phyloP scores from a whole-genome alignment of 1,284 basidiomycete genomes.

The Heterobasidion parviporum region DNA sequence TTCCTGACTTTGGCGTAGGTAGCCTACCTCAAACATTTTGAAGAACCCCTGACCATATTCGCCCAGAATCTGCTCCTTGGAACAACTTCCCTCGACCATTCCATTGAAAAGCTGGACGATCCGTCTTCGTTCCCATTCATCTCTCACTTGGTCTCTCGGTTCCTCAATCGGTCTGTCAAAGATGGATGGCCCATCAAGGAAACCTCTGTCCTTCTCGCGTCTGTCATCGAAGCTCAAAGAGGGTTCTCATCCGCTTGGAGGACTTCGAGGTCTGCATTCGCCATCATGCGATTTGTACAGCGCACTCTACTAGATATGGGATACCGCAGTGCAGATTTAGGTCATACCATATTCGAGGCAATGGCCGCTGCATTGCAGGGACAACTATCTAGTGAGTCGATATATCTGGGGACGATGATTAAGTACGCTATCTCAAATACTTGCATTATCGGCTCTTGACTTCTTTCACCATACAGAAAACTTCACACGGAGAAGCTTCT shows the following conservation, averaged over 20 bases:
- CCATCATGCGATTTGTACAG: conserved; percentile 34
- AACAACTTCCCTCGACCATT: conserved; percentile 4
- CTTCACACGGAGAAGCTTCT: conserved; percentile 19
- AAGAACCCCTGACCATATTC: conserved; percentile 47
- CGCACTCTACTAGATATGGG: conserved; percentile 32
- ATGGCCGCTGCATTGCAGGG: conserved; percentile 26
- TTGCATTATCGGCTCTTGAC: neutral
- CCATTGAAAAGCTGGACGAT: conserved; percentile 14
- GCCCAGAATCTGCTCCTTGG: conserved; percentile 8
- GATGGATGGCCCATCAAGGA: conserved; percentile 9
- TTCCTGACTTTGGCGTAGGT: conserved; percentile 30
- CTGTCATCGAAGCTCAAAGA: conserved; percentile 29
- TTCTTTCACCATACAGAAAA: conserved; percentile 28
- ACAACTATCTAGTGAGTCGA: conserved; percentile 26
- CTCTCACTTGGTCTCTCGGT: conserved; percentile 30
- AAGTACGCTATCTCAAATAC: conserved; percentile 27
- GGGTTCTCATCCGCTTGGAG: conserved; percentile 26
- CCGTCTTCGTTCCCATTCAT: conserved; percentile 29
- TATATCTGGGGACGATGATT: conserved; percentile 33
- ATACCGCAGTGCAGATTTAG: conserved; percentile 20
- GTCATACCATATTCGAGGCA: no score
- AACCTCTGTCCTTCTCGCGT: conserved; percentile 18
- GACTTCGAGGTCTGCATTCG: conserved; percentile 37
- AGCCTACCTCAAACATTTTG: conserved; percentile 59
- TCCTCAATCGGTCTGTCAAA: conserved; percentile 2